Evolutionary conservation across 2,329 filamentous ascomycete genomes (phyloP), one percentile per base, ranked within the genome.

Genomic region (Periglandula ipomoeae): DNA sequence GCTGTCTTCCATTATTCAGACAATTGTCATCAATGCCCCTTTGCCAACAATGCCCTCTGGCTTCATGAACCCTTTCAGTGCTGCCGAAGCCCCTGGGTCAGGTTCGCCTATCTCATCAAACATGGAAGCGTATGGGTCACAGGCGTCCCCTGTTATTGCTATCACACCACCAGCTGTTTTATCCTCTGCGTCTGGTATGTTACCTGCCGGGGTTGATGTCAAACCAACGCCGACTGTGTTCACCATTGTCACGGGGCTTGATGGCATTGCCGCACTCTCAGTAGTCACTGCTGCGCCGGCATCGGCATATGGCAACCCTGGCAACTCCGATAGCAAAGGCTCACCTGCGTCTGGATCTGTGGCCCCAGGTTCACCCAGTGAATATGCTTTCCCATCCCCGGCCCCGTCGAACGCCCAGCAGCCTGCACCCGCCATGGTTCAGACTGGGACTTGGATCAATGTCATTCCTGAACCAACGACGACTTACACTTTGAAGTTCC

Each of bases 401-500:
- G 59, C 51, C 55, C 55, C n/a, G 57, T 57, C 50, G 48, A 61
- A 39, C 30, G 46, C 35, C 45, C 43, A 46, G 44, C 52, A 37
- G 44, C 49, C 49, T 2, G 46, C 38, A 34, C 50, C 52, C 22
- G 41, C 56, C 2, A 54, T 54, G 7, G 50, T 68, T 3, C 56
- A 62, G 19, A 70, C 66, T 7, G 64, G 61, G 44, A 70, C 66
- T 19, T 69, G 67, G 64, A 61, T 62, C 48, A 70, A 70, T 27
- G 46, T 69, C 42, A 65, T 70, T 23, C 56, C 59, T 2, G 65
- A 66, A 39, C 56, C 60, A 27, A 70, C 67, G 2, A 70, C 68
- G 5, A 70, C 68, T 1, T 68, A 68, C 51, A 68, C 65, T 1
- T 56, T 69, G 46, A 61, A 65, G 47, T 69, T 66, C 44, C 65